Conservation (phyloP, 2,329 filamentous ascomycete genomes). For the Achaetomium macrosporum region DNA sequence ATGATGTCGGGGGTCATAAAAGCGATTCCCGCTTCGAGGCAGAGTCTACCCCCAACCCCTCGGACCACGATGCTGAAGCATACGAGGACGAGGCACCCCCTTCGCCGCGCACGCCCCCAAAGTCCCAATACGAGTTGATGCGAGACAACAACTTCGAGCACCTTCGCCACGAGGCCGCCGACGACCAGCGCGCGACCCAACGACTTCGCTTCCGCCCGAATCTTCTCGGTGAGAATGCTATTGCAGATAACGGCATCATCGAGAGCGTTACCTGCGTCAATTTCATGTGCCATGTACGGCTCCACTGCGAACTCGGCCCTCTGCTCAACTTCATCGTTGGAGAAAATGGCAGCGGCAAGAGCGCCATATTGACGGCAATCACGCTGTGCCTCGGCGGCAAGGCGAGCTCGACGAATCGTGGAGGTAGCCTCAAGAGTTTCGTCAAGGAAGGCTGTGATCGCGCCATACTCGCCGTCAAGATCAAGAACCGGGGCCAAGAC, state of each 20-base stretch:
- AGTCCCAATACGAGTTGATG: constrained; percentile 57
- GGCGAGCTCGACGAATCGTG: constrained; percentile 86
- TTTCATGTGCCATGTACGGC: constrained; percentile 90
- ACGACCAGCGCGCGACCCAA: constrained; percentile 61
- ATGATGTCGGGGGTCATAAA: constrained; percentile 22
- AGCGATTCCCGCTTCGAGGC: constrained; percentile 12
- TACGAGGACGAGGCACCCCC: constrained; percentile 27
- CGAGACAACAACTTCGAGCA: constrained; percentile 56
- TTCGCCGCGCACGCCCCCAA: constrained; percentile 35
- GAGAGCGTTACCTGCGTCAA: constrained; percentile 82
- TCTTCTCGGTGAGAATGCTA: constrained; percentile 59
- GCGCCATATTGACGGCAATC: constrained; percentile 86
- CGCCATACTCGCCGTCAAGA: constrained; percentile 69
- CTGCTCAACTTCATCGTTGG: constrained; percentile 98
- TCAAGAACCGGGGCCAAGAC: constrained; percentile 84
- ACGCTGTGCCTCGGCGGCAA: constrained; percentile 94
- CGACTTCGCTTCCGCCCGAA: constrained; percentile 43
- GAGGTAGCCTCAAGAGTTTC: constrained; percentile 77
- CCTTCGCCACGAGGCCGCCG: constrained; percentile 49
- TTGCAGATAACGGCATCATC: constrained; percentile 79
- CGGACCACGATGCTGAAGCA: constrained; percentile 20
- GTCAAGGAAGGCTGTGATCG: constrained; percentile 83
- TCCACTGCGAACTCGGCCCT: constrained; percentile 81
- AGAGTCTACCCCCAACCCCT: constrained; percentile 16
- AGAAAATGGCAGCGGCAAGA: constrained; percentile 97